Evolutionary conservation across 208 protist genomes (phyloP).

Genomic region (Entamoeba histolytica): DNA sequence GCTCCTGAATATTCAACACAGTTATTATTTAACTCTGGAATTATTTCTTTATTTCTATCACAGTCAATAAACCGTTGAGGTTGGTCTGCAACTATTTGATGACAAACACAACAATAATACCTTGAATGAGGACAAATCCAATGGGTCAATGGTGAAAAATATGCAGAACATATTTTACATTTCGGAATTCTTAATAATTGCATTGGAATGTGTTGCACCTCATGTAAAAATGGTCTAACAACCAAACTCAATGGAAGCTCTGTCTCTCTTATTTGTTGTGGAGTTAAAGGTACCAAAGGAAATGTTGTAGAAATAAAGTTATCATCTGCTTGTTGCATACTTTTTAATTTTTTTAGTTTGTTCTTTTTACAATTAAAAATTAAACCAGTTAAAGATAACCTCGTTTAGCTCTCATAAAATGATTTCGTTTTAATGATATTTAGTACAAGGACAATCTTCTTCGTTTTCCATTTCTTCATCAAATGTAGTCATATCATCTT

Average conservation of each 20-base stretch:
- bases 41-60: neutral
- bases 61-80: neutral
- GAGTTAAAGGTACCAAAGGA: too few species aligned
- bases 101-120: neutral
- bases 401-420: too few species aligned
- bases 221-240: neutral
- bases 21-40: neutral
- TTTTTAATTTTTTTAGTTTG: too few species aligned
- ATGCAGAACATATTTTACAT: neutral
- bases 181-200: neutral
- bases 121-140: neutral
- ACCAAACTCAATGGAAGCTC: neutral
- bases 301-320: too few species aligned
- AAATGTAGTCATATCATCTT: too few species aligned
- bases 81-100: neutral
- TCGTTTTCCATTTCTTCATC: too few species aligned
- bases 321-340: too few species aligned
- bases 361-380: too few species aligned
- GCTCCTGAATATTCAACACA: neutral
- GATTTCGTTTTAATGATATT: too few species aligned
- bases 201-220: neutral
- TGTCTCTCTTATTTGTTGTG: neutral
- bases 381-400: too few species aligned
- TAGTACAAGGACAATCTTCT: too few species aligned
- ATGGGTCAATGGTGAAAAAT: neutral